Percentiles rank a stretch among this genome's conserved stretches.
These are phyloP conservation scores for Hypsizygus marmoreus DNA, from an alignment of 768 basidiomycete genomes.

Conservation along the genomic window DNA sequence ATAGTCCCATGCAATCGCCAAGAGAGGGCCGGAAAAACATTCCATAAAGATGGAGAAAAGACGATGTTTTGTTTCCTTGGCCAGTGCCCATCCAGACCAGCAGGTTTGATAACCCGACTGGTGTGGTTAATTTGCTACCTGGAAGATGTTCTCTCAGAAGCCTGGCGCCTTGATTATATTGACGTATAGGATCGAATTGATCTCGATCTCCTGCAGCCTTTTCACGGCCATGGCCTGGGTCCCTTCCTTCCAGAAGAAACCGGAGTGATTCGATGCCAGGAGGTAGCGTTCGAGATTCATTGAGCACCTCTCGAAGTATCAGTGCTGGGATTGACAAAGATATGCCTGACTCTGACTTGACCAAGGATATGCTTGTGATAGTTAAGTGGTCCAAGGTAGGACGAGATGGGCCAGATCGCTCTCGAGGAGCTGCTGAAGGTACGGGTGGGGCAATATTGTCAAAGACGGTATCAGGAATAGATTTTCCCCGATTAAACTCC, in stretches of 20 bases:
- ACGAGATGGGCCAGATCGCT: no score
- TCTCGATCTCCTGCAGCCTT: not conserved
- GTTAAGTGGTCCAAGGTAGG: no score
- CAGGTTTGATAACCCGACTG: not conserved
- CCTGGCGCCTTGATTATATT: not conserved
- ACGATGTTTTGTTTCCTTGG: not conserved
- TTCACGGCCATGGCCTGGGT: not conserved
- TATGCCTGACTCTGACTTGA: no score
- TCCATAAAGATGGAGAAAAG: not conserved
- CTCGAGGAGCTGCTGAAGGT: no score
- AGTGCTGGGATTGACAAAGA: no score
- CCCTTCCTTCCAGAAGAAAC: not conserved
- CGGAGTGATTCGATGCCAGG: not conserved
- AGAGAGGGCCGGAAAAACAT: not conserved
- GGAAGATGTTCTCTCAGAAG: not conserved
- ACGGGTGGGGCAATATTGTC: no score
- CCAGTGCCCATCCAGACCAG: conserved; percentile 1
- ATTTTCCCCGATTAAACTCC: no score
- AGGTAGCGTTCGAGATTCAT: not conserved
- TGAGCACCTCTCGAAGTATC: not conserved
- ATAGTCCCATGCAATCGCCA: not conserved
- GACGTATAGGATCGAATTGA: not conserved
- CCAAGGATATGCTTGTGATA: no score
- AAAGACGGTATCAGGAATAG: no score
- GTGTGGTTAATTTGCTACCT: not conserved